A percentile compares a stretch with the other conserved stretches of the same genome.
Conservation (phyloP, 257 asterid genomes). For the Lithospermum erythrorhizon region DNA sequence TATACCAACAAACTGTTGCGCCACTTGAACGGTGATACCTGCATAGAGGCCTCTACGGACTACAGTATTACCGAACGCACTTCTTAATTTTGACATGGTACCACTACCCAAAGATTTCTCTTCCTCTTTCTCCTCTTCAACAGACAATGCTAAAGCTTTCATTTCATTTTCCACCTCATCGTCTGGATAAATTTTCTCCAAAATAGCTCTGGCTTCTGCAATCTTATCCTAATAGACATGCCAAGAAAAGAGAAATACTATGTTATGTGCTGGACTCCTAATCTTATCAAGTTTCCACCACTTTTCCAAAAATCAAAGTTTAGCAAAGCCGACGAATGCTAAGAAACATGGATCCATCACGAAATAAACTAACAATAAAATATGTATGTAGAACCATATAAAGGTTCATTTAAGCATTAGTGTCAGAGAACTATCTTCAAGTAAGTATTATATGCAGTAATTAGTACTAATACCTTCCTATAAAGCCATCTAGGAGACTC, state of each 20-base stretch:
- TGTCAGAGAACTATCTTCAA: too few species aligned
- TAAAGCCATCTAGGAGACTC: constrained; percentile 89
- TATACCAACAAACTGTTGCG: constrained; percentile 77
- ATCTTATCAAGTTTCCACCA: background rate
- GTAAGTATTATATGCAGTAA: background rate
- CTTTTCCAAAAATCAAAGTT: background rate
- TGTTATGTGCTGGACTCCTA: too few species aligned
- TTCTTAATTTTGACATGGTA: constrained; percentile 25
- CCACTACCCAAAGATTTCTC: constrained; percentile 21
- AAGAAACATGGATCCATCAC: too few species aligned
- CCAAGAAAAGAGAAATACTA: background rate
- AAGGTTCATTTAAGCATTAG: too few species aligned
- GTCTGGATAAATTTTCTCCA: constrained; percentile 61
- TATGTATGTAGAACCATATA: too few species aligned
- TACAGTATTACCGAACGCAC: constrained; percentile 34
- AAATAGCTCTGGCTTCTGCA: constrained; percentile 54
- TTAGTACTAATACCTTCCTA: constrained; percentile 27
- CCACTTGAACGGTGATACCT: constrained; percentile 68
- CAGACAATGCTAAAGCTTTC: constrained; percentile 44
- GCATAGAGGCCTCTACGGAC: constrained; percentile 77
- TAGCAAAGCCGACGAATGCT: background rate
- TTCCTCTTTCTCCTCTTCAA: constrained; percentile 56
- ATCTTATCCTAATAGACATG: constrained; percentile 29
- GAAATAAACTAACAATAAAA: too few species aligned
- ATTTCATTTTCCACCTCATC: constrained; percentile 59